These are phyloP conservation scores for Pyrenochaeta sp. DNA, from an alignment of 2,329 filamentous ascomycete species.

Conservation along the genomic window DNA sequence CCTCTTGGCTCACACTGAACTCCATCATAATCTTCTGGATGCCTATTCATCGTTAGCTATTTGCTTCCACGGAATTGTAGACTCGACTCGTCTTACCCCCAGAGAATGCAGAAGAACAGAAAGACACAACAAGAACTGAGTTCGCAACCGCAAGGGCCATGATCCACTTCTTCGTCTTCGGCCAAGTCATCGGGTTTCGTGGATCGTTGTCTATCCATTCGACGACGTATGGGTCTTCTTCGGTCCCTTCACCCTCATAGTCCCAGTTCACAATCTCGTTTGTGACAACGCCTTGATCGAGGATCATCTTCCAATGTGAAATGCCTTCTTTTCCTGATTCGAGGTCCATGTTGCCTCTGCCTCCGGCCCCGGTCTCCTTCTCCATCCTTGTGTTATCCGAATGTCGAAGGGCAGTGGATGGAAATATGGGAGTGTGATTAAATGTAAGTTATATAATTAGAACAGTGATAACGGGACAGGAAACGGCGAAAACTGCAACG, in stretches of 20 bases:
- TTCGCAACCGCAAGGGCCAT: conserved; percentile 51
- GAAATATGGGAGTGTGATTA: no score
- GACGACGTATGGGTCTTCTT: conserved; percentile 55
- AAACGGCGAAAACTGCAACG: conserved; percentile 1
- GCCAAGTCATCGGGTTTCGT: conserved; percentile 53
- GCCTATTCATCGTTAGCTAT: conserved; percentile 24
- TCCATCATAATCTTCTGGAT: conserved; percentile 49
- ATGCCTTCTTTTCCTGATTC: conserved; percentile 46
- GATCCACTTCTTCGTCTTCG: conserved; percentile 51
- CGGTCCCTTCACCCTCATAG: conserved; percentile 53
- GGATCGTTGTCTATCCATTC: conserved; percentile 58
- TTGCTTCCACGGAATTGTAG: neutral
- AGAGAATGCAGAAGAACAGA: conserved; percentile 53
- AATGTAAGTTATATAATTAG: no score
- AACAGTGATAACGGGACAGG: conserved; percentile 1
- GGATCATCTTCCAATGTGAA: conserved; percentile 46
- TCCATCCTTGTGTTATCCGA: conserved; percentile 18
- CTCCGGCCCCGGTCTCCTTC: conserved; percentile 20
- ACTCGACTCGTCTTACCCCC: conserved; percentile 36
- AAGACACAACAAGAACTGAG: conserved; percentile 53
- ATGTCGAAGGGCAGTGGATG: conserved; percentile 4
- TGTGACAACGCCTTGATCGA: conserved; percentile 47
- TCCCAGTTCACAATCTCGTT: conserved; percentile 48
- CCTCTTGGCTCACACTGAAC: conserved; percentile 49
- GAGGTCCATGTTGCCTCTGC: conserved; percentile 29